Conservation (phyloP, 2,329 filamentous ascomycete genomes). For the Phyllosticta ampelicida region DNA sequence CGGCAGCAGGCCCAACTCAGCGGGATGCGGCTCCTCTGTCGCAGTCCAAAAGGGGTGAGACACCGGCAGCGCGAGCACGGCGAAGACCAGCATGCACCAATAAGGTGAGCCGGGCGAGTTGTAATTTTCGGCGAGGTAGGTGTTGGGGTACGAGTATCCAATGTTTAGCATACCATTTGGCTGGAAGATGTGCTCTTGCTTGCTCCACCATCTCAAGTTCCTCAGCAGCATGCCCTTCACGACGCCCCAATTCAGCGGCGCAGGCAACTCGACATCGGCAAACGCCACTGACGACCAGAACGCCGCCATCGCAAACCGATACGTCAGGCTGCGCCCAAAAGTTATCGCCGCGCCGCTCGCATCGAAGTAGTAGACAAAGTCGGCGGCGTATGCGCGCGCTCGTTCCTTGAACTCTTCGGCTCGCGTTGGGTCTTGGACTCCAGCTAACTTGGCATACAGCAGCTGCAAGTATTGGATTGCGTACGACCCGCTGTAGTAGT, state of each 20-base stretch:
- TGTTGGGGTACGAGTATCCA: conserved; percentile 70
- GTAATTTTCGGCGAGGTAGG: conserved; percentile 75
- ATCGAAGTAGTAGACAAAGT: conserved; percentile 68
- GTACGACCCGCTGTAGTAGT: conserved; percentile 75
- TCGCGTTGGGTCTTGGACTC: conserved; percentile 51
- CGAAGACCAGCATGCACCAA: conserved; percentile 71
- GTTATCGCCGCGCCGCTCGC: conserved; percentile 60
- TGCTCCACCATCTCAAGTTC: conserved; percentile 71
- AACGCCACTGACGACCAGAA: conserved; percentile 74
- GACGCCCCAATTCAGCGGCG: conserved; percentile 65
- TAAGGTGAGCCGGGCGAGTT: conserved; percentile 65
- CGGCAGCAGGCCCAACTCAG: conserved; percentile 29
- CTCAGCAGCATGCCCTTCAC: conserved; percentile 66
- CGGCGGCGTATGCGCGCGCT: conserved; percentile 55
- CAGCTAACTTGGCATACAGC: conserved; percentile 62
- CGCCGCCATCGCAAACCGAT: conserved; percentile 76
- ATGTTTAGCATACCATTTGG: conserved; percentile 63
- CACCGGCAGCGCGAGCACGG: conserved; percentile 58
- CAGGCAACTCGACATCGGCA: conserved; percentile 60
- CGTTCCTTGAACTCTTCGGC: conserved; percentile 59
- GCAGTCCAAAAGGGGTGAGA: conserved; percentile 67
- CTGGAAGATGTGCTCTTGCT: conserved; percentile 63
- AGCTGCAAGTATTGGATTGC: conserved; percentile 74
- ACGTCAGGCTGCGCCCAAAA: conserved; percentile 67
- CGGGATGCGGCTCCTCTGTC: conserved; percentile 51